Evolutionary conservation across 148 eudicot genomes (phyloP).

Genomic region (Oxyria digyna): DNA sequence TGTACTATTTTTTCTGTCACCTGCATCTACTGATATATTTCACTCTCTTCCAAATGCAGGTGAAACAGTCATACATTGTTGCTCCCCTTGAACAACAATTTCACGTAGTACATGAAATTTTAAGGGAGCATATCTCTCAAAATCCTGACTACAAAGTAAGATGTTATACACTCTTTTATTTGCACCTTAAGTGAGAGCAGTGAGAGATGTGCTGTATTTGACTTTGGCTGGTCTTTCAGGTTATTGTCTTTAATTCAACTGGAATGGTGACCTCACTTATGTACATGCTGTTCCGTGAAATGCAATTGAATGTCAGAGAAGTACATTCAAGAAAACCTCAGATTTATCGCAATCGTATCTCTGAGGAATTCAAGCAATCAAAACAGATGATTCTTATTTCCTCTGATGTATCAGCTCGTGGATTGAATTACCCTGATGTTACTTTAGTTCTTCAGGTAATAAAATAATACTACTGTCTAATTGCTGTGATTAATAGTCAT

Average conservation of each 20-base stretch:
- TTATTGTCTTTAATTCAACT: slow-evolving; percentile 80
- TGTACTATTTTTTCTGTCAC: neutral
- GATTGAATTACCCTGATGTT: slow-evolving; percentile 91
- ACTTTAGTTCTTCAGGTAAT: slow-evolving; percentile 92
- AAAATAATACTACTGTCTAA: neutral
- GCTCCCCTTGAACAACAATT: slow-evolving; percentile 73
- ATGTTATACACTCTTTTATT: neutral
- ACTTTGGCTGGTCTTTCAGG: slow-evolving; percentile 27
- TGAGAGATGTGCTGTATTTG: neutral
- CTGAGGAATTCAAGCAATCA: slow-evolving; percentile 76
- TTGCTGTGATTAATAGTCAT: neutral
- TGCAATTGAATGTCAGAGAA: slow-evolving; percentile 82
- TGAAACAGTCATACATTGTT: slow-evolving; percentile 68
- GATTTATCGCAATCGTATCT: slow-evolving; percentile 56
- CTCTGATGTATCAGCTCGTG: slow-evolving; percentile 87
- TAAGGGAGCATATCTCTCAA: slow-evolving; percentile 52
- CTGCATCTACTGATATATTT: neutral
- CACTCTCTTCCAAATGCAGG: slow-evolving; percentile 28
- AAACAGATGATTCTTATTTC: slow-evolving; percentile 62
- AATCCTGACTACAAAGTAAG: slow-evolving; percentile 66
- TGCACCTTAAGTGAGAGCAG: neutral
- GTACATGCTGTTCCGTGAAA: slow-evolving; percentile 64
- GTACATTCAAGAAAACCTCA: slow-evolving; percentile 84
- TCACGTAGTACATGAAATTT: slow-evolving; percentile 53
- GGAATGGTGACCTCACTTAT: slow-evolving; percentile 81